Base-by-base conservation (phyloP, 2,329 filamentous ascomycete species). In the Beauveria sp. region DNA sequence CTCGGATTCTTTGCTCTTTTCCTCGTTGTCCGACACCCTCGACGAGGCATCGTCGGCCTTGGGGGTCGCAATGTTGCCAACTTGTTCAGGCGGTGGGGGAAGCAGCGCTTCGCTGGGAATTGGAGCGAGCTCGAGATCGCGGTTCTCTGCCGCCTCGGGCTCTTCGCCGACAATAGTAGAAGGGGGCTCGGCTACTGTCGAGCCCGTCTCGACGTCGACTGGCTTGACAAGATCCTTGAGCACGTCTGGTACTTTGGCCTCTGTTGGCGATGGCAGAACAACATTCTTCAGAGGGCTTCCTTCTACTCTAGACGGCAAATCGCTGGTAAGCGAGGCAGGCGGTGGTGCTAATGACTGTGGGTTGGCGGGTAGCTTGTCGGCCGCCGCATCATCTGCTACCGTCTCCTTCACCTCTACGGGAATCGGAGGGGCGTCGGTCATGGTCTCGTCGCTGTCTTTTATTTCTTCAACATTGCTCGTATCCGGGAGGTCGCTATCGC, bases 251-350 rank as follows among this genome's bases (percentile, higher is more conserved):
- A 47, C 10, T 18, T 62, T 63, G 57, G 72, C 67, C 22, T 78
- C 75, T 1, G 75, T 76, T 0, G 80, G 78, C 10, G 80, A 81
- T 10, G 73, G 75, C 18, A 80, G 62, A 30, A 79, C 71, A 41
- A 82, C 79, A 54, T 82, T 80, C 70, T 82, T 82, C 22, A 83
- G 69, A 0, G 80, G 80, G 57, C 80, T 84, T 3, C 80, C 80
- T 64, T 81, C 80, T 3, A 75, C 66, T 63, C 67, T 74, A 1
- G 74, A 72, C 3, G 75, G 71, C 3, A 74, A 71, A 41, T 66
- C 63, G 52, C 67, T 63, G 2, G 68, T 64, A 28, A 71, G 64
- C 20, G 64, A 64, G 9, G 67, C 64, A 51, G 70, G 41, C 55
- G 73, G 63, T 41, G 75, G 69, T 43, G 71, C 67, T 37, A 74